Conservation (phyloP, 371 early-diverging fungal genomes). For the Apophysomyces elegans region DNA sequence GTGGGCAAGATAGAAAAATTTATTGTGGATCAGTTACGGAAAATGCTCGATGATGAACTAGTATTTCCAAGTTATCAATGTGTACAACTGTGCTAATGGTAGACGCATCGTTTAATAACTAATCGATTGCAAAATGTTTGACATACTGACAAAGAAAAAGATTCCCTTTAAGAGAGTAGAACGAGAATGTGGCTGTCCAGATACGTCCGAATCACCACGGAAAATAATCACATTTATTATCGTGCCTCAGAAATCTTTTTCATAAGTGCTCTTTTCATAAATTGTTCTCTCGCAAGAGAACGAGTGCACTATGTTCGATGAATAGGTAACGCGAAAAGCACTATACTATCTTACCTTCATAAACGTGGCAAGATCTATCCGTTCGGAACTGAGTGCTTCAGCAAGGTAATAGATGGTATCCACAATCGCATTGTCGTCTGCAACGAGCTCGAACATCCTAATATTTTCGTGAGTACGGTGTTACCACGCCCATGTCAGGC, state of each 20-base stretch:
- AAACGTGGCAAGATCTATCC: constrained; percentile 67
- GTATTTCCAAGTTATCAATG: constrained; percentile 88
- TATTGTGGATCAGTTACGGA: constrained; percentile 87
- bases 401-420: constrained; percentile 88
- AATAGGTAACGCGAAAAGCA: not conserved
- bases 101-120: not conserved
- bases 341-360: constrained; percentile 59
- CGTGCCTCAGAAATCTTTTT: constrained; percentile 60
- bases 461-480: not conserved
- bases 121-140: not conserved
- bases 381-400: constrained; percentile 75
- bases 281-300: constrained; percentile 83
- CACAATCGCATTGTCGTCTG: constrained; percentile 89
- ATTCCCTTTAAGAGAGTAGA: not conserved
- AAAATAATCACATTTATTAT: constrained; percentile 16
- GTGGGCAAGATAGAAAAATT: constrained; percentile 92
- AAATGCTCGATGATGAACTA: constrained; percentile 86
- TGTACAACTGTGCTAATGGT: constrained; percentile 2
- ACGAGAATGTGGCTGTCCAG: not conserved
- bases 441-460: constrained; percentile 83
- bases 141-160: not conserved
- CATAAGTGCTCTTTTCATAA: constrained; percentile 84
- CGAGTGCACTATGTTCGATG: constrained; percentile 63
- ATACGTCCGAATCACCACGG: not conserved
- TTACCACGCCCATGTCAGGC: constrained; percentile 7